A percentile compares a stretch with the other conserved stretches of the same genome.
Conservation (phyloP, 73 alveolate species). For the Paramecium octaurelia region DNA sequence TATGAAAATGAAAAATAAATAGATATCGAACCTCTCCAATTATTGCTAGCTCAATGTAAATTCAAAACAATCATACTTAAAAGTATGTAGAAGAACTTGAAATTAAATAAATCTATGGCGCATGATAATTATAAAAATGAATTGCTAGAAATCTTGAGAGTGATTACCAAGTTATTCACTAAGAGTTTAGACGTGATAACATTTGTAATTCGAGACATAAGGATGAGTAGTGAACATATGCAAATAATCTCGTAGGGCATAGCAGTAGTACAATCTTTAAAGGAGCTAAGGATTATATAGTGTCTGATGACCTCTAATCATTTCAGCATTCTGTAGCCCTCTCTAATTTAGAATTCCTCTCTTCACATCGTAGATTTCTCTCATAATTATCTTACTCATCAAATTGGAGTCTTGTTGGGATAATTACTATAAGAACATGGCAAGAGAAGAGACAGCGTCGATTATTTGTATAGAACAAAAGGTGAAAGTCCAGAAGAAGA, state of each 20-base stretch:
- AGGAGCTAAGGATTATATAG: not conserved
- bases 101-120: not conserved
- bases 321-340: not conserved
- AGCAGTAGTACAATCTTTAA: slow-evolving; percentile 17
- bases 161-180: not conserved
- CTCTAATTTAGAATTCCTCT: not conserved
- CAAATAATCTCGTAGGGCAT: slow-evolving; percentile 12
- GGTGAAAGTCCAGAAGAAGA: slow-evolving; percentile 48
- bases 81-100: slow-evolving; percentile 15
- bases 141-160: not conserved
- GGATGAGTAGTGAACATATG: slow-evolving; percentile 17
- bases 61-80: not conserved
- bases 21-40: not conserved
- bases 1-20: not conserved
- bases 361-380: not conserved
- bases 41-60: not conserved
- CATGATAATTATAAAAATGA: not conserved
- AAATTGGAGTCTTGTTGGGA: not conserved
- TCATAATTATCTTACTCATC: not conserved
- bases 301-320: slow-evolving; percentile 12
- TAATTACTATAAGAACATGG: not conserved
- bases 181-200: not conserved
- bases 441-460: not conserved
- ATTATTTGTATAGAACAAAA: not conserved
- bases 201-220: not conserved